phyloP scores from a whole-genome alignment of 1,139 yeast genomes.

The Kodamaea arcana region DNA sequence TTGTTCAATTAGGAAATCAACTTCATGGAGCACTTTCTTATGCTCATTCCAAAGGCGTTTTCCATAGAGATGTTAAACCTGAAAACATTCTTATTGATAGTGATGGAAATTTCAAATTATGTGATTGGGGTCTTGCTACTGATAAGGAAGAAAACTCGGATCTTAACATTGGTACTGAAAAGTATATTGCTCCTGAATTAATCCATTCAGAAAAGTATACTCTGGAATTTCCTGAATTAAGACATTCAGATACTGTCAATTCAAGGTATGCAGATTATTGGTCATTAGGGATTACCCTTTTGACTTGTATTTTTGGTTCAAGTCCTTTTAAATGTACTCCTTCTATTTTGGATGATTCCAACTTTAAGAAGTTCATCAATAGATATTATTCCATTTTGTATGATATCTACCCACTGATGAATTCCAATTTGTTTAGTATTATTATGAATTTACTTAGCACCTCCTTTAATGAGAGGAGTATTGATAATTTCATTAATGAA shows the following conservation, averaged over 20 bases:
- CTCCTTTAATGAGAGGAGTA: slow-evolving; percentile 26
- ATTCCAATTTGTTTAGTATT: slow-evolving; percentile 29
- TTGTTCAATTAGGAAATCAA: slow-evolving; percentile 26
- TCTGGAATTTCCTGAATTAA: neutral
- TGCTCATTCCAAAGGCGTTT: slow-evolving; percentile 42
- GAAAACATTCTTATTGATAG: slow-evolving; percentile 46
- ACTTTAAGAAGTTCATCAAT: slow-evolving; percentile 36
- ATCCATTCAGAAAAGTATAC: slow-evolving; percentile 20
- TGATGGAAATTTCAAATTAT: slow-evolving; percentile 41
- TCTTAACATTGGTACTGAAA: slow-evolving; percentile 53
- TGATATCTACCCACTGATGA: slow-evolving; percentile 43
- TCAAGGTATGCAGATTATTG: slow-evolving; percentile 30
- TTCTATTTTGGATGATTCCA: slow-evolving; percentile 27
- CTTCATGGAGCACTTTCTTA: slow-evolving; percentile 35
- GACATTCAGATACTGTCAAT: slow-evolving; percentile 16
- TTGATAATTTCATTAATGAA: slow-evolving; percentile 26
- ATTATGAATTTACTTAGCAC: slow-evolving; percentile 29
- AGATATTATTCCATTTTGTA: slow-evolving; percentile 32
- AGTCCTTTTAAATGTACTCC: slow-evolving; percentile 35
- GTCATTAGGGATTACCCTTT: slow-evolving; percentile 41
- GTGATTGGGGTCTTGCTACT: slow-evolving; percentile 59
- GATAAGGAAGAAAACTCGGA: slow-evolving; percentile 31
- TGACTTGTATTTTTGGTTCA: slow-evolving; percentile 48
- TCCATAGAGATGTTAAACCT: slow-evolving; percentile 54
- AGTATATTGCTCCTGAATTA: slow-evolving; percentile 55